Conservation (phyloP, 2,329 filamentous ascomycete genomes). For the Colletotrichum horii region DNA sequence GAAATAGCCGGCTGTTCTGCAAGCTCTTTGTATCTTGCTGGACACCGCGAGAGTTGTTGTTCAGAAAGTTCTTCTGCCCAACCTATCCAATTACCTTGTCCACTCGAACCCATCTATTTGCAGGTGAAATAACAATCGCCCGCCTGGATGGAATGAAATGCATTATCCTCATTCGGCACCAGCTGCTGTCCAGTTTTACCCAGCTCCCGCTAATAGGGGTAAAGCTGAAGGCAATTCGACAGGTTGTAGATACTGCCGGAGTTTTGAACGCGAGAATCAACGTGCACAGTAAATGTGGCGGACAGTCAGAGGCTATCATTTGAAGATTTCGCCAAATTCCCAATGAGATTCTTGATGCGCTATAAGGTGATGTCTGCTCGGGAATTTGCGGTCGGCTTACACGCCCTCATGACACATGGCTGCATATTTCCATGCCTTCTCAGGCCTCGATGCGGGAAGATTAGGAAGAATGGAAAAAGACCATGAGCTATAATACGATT, state of each 20-base stretch:
- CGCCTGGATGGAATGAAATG: neutral
- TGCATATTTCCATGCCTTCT: neutral
- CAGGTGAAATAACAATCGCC: neutral
- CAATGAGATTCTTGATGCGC: neutral
- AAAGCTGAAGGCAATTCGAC: neutral
- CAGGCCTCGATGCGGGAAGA: neutral
- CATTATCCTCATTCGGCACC: neutral
- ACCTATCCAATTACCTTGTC: neutral
- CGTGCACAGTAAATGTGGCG: neutral
- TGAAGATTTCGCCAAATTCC: neutral
- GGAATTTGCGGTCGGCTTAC: neutral
- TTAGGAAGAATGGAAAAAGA: neutral
- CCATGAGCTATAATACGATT: neutral
- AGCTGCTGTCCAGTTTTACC: neutral
- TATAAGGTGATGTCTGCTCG: neutral
- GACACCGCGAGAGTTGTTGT: neutral
- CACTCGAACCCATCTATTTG: neutral
- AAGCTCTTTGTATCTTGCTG: neutral
- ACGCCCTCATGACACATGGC: neutral
- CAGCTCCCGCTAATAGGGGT: neutral
- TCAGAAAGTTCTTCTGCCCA: neutral
- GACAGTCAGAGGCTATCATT: neutral
- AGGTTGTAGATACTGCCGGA: neutral
- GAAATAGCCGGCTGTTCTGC: neutral
- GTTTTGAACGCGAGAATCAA: neutral